Conservation (phyloP, 2,329 filamentous ascomycete species). For the Grosmannia serpens region DNA sequence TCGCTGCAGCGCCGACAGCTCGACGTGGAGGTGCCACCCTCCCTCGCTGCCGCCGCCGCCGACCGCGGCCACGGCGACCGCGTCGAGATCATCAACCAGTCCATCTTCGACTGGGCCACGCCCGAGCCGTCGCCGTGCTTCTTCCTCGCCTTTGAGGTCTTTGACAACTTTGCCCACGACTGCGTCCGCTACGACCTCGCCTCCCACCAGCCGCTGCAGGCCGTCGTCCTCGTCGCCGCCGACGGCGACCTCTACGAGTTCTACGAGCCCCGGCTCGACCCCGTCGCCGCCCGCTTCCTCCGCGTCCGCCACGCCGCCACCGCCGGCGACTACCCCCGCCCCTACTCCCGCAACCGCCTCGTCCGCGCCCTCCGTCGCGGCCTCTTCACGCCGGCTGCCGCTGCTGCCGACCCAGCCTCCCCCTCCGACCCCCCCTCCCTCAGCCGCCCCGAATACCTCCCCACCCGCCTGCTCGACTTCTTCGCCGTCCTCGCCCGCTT, state of each 20-base stretch:
- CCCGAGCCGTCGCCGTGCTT: constrained; percentile 91
- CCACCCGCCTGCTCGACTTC: constrained; percentile 91
- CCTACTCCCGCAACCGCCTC: constrained; percentile 41
- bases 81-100: constrained; percentile 89
- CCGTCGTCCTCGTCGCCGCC: constrained; percentile 73
- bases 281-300: constrained; percentile 70
- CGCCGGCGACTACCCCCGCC: constrained; percentile 48
- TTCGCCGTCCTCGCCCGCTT: constrained; percentile 81
- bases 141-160: constrained; percentile 95
- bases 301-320: constrained; percentile 72
- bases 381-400: constrained; percentile 51
- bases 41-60: constrained; percentile 21
- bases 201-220: constrained; percentile 77
- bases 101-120: constrained; percentile 86
- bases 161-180: constrained; percentile 97
- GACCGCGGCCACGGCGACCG: constrained; percentile 68
- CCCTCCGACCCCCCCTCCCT: constrained; percentile 51
- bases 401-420: constrained; percentile 51
- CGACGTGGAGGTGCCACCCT: not conserved
- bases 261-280: constrained; percentile 71
- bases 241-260: constrained; percentile 92
- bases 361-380: constrained; percentile 50
- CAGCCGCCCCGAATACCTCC: constrained; percentile 81
- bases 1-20: constrained; percentile 64
- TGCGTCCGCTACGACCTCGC: constrained; percentile 76